phyloP scores from a whole-genome alignment of 1,284 basidiomycete species.

The Lignosus rhinocerotis region DNA sequence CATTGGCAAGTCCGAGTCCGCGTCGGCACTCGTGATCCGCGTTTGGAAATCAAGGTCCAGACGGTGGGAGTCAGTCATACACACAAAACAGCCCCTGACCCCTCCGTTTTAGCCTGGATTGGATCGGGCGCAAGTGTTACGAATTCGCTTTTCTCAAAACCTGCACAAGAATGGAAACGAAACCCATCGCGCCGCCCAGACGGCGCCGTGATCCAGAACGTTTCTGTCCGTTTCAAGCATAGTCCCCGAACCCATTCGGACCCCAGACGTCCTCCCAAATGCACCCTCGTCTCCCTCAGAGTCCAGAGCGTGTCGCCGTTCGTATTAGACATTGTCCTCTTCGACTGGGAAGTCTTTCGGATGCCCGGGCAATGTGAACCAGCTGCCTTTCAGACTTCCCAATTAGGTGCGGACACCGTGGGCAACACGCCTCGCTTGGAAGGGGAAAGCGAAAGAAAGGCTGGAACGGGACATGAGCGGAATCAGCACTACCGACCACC shows the following conservation, averaged over 20 bases:
- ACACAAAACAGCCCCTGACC: constrained; percentile 19
- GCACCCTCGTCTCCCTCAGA: background rate
- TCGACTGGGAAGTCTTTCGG: constrained; percentile 1
- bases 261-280: constrained; percentile 11
- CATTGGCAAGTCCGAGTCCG: constrained; percentile 18
- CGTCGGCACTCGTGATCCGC: constrained; percentile 39
- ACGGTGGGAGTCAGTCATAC: constrained; percentile 37
- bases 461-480: constrained; percentile 15
- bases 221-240: constrained; percentile 11
- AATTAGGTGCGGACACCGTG: constrained; percentile 21
- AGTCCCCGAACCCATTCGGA: constrained; percentile 11
- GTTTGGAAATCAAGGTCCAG: constrained; percentile 39
- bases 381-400: constrained; percentile 28
- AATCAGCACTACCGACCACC: constrained; percentile 1
- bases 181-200: background rate
- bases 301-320: background rate
- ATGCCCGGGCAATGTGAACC: constrained; percentile 4
- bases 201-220: constrained; percentile 7
- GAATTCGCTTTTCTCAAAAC: constrained; percentile 1
- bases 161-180: constrained; percentile 20
- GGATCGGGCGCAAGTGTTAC: constrained; percentile 14
- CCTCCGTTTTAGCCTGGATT: constrained; percentile 25
- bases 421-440: background rate
- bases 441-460: constrained; percentile 17
- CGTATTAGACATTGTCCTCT: background rate